Evolutionary conservation across 805 yeast species (phyloP).

Genomic region (Yarrowia keelungensis): DNA sequence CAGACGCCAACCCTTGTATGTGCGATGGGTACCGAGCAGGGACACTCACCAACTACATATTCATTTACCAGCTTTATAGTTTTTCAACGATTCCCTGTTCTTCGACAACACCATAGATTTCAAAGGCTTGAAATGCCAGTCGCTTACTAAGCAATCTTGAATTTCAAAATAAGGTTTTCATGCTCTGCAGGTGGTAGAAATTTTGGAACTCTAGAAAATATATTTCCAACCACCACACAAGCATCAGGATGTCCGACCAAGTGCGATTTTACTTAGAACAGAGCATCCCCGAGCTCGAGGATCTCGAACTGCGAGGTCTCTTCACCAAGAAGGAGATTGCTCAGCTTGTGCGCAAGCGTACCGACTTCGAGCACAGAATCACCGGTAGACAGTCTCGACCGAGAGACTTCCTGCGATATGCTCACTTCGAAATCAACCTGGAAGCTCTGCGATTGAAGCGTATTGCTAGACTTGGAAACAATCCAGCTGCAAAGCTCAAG

Average conservation of each 20-base stretch:
- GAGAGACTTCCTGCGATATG: constrained; percentile 77
- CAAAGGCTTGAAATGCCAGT: too few relatives aligned
- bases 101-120: too few relatives aligned
- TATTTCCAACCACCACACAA: constrained; percentile 30
- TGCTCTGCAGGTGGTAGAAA: constrained; percentile 22
- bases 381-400: constrained; percentile 82
- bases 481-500: constrained; percentile 57
- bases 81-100: too few relatives aligned
- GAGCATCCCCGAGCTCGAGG: constrained; percentile 91
- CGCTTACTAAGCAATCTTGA: not conserved
- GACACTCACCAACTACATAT: too few relatives aligned
- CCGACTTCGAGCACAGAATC: constrained; percentile 92
- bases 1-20: too few relatives aligned
- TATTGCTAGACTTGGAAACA: constrained; percentile 62
- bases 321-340: constrained; percentile 84
- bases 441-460: constrained; percentile 81
- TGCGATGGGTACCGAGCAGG: too few relatives aligned
- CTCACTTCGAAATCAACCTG: constrained; percentile 78
- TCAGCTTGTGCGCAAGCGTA: constrained; percentile 87
- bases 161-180: not conserved
- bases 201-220: constrained; percentile 35
- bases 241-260: constrained; percentile 57
- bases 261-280: constrained; percentile 65
- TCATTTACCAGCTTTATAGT: too few relatives aligned
- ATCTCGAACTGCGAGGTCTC: constrained; percentile 77